A percentile compares a stretch with the other conserved stretches of the same genome.
phyloP scores from a whole-genome alignment of 1,284 basidiomycete species.

The Ganoderma boninense region DNA sequence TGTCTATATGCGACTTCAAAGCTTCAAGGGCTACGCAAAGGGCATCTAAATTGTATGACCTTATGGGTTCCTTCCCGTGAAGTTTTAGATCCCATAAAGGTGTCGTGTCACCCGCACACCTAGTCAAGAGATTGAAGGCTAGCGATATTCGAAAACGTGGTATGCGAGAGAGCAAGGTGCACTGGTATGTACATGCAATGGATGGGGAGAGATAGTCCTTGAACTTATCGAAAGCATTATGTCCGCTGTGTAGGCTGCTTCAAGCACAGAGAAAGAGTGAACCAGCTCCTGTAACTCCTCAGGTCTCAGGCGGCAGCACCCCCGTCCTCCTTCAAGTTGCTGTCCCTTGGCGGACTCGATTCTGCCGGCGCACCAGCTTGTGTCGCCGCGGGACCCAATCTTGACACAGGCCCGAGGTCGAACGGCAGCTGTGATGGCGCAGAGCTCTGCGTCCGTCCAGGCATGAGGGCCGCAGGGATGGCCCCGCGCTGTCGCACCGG shows the following conservation, averaged over 20 bases:
- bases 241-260: background rate
- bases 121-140: background rate
- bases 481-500: constrained; percentile 18
- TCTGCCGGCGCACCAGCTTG: background rate
- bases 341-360: background rate
- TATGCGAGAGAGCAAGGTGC: constrained; percentile 8
- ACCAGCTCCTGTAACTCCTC: background rate
- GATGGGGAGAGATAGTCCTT: constrained; percentile 2
- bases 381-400: background rate
- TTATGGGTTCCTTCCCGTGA: too few species aligned
- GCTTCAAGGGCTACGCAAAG: too few species aligned
- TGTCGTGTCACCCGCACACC: background rate
- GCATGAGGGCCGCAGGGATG: constrained; percentile 26
- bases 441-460: constrained; percentile 14
- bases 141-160: background rate
- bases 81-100: too few species aligned
- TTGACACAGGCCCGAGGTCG: constrained; percentile 12
- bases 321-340: background rate
- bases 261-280: background rate
- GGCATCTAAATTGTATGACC: too few species aligned
- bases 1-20: too few species aligned
- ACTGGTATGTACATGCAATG: constrained; percentile 6
- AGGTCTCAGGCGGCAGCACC: background rate
- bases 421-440: constrained; percentile 16
- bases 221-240: background rate